Base-by-base conservation (phyloP, 148 eudicot species). In the Camellia sinensis region DNA sequence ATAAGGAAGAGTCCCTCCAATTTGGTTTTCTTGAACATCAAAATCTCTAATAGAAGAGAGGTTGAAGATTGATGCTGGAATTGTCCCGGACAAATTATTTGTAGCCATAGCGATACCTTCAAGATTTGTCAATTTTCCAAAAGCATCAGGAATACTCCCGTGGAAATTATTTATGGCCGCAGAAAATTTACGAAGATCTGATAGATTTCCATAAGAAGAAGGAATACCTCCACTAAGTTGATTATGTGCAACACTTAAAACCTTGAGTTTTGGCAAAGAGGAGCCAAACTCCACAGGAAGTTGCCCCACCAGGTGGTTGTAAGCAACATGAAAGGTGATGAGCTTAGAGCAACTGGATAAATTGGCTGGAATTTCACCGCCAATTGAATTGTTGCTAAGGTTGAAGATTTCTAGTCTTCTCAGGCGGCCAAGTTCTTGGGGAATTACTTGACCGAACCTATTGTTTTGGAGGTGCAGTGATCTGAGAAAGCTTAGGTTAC, bases 231-330 rank as follows among this genome's bases (percentile, higher is more conserved):
- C 29, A 22, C 29, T 22, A 22, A 22, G 29, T 22, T 22, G 29
- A 22, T 22, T 22, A 22, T 22, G 29, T 22, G 29, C 29, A 22
- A 22, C 0, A 3, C 0, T 0, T 37, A 63, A 7, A 0, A 0
- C 0, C 43, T 11, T 4, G n/a, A 88, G 82, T 29, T 79, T 53
- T 17, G 54, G 59, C n/a, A 86, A 71, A 29, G 56, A 79, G 43
- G 64, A 7, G 67, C 29, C 29, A 22, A 22, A 22, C 29, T 0
- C 29, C 29, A 22, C 29, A 22, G 29, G 29, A 22, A 22, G 29
- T 22, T 22, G 29, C 29, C 29, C 29, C 29, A 22, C 29, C 29
- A 22, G 29, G 29, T 22, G 29, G 29, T 22, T 22, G 29, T 22
- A 22, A 22, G 29, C 29, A 22, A 22, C 29, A 22, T 22, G 29